phyloP scores from a whole-genome alignment of 225 moss, liverwort and hornwort species.

The Marchantia paleacea region DNA sequence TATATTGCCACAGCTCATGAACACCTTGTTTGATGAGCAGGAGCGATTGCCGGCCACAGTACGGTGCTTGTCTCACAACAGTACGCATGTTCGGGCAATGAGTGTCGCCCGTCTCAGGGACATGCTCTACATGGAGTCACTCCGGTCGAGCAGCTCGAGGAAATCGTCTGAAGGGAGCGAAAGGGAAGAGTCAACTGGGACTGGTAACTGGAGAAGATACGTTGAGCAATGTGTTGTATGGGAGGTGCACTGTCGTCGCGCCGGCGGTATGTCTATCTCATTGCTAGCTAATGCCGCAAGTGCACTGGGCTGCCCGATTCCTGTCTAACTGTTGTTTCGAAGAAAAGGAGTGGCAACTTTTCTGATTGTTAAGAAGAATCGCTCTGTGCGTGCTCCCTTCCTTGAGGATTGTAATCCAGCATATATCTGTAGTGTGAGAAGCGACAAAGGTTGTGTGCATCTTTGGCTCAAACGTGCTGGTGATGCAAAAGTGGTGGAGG shows the following conservation, averaged over 20 bases:
- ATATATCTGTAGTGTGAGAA: slow-evolving; percentile 10
- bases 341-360: slow-evolving; percentile 14
- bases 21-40: slow-evolving; percentile 19
- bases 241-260: slow-evolving; percentile 45
- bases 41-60: slow-evolving; percentile 47
- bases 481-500: slow-evolving; percentile 18
- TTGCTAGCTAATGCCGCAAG: slow-evolving; percentile 44
- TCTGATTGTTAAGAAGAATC: slow-evolving; percentile 12
- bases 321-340: slow-evolving; percentile 4
- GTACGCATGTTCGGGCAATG: slow-evolving; percentile 43
- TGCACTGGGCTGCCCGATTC: slow-evolving; percentile 42
- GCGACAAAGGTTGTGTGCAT: slow-evolving; percentile 16
- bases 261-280: slow-evolving; percentile 43
- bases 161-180: slow-evolving; percentile 13
- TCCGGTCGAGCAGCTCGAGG: slow-evolving; percentile 11
- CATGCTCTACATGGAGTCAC: slow-evolving; percentile 36
- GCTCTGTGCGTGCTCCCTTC: slow-evolving; percentile 14
- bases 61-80: slow-evolving; percentile 41
- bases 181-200: slow-evolving; percentile 18
- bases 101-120: slow-evolving; percentile 42
- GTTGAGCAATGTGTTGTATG: slow-evolving; percentile 39
- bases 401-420: slow-evolving; percentile 13
- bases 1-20: no score
- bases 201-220: slow-evolving; percentile 34
- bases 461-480: slow-evolving; percentile 1